Evolutionary conservation across 495 filamentous ascomycete species (phyloP), one percentile per base, ranked within the genome.

Genomic region (Pyronema omphalodes): DNA sequence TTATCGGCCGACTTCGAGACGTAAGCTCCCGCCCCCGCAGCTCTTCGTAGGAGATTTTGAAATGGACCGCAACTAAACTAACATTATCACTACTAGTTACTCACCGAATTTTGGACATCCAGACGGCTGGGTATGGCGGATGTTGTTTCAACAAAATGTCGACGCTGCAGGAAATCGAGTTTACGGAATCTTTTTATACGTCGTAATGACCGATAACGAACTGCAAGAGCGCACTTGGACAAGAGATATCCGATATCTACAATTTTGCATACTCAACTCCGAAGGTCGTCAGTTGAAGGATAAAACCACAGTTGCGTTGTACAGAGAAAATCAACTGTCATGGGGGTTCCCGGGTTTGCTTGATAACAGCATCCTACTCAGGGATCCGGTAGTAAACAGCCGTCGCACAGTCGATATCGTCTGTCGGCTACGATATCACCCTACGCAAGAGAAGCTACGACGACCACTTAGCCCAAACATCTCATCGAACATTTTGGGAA

Each of bases 171-270:
- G 62, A 44, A 65, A 65, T 54, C 62, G 62, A 43, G 62, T 65
- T 15, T 65, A 65, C 46, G 62, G 62, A 9, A 59, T 65, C 39
- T 65, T 65, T 40, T 62, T 65, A 9, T 65, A 65, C 46, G 62
- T 65, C 52, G 62, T 65, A 36, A 64, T 65, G 62, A 65, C 62
- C 48, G 62, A 65, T 52, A 65, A 64, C 44, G 62, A 65, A 29
- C 62, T 65, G 35, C 62, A 64, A 48, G 62, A 65, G 53, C 62
- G 62, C 46, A 65, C 62, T 43, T 65, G 62, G 62, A 65, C 62
- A 36, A 62, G 62, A 46, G 62, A 65, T 44, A 65, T 65, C 44
- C 54, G 62, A 51, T 64, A 65, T 36, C 51, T 65, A 48, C 62
- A 65, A 47, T 65, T 65, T 44, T 58, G 62, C 36, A 65, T 65